Conservation (phyloP, 2,329 filamentous ascomycete genomes). For the Diaporthe citri region DNA sequence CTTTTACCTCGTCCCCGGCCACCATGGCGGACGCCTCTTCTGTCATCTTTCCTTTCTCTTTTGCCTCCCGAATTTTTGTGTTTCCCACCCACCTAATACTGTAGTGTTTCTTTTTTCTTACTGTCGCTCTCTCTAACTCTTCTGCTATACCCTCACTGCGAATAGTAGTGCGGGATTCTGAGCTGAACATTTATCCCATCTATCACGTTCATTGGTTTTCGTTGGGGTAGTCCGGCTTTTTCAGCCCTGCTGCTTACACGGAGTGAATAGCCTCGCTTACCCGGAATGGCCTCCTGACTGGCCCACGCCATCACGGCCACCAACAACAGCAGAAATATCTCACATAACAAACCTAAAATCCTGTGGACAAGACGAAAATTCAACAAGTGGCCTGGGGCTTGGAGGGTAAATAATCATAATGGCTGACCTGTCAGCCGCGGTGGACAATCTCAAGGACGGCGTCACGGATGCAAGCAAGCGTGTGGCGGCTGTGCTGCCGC, state of each 20-base stretch:
- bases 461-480: background rate
- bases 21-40: slow-evolving; percentile 15
- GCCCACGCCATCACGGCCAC: slow-evolving; percentile 16
- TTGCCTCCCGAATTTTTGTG: background rate
- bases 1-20: background rate
- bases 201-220: background rate
- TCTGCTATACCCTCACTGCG: background rate
- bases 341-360: background rate
- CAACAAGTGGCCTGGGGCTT: background rate
- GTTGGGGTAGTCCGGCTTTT: background rate
- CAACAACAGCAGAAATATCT: background rate
- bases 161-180: background rate
- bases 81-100: slow-evolving; percentile 14
- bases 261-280: background rate
- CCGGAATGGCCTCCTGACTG: slow-evolving; percentile 31
- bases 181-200: background rate
- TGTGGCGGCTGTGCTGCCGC: slow-evolving; percentile 43
- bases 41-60: background rate
- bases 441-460: background rate
- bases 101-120: background rate
- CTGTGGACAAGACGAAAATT: background rate
- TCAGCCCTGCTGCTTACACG: slow-evolving; percentile 5
- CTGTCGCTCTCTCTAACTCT: background rate
- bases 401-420: background rate
- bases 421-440: slow-evolving; percentile 5